Evolutionary conservation across 2,329 filamentous ascomycete genomes (phyloP), one percentile per base, ranked within the genome.

Genomic region (Alternaria sp.): DNA sequence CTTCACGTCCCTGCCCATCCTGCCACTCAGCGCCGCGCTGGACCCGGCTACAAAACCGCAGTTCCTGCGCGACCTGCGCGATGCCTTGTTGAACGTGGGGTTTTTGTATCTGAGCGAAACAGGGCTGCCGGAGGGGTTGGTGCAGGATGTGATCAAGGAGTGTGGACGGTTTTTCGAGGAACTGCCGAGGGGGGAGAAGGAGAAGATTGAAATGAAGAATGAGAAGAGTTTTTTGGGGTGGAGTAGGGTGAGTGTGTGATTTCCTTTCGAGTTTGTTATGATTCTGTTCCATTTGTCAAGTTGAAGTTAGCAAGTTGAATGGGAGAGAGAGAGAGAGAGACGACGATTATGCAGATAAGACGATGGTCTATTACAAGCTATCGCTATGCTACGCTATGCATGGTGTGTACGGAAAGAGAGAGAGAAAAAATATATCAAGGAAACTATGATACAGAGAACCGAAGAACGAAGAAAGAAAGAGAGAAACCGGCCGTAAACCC

Each of bases 51-150:
- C 91, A 0, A 96, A 96, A 80, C 86, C 91, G 3, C 82, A 81
- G 30, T 96, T 97, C 72, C 86, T 96, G 0, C 79, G 83, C 1
- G 84, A 92, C 57, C 85, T 97, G 30, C 90, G 91, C 15, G 84
- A 91, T 79, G 92, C 92, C 0, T 82, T 97, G 30, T 87, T 97
- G 72, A 91, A 95, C 77, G 91, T 96, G n/a, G 93, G 93, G 2
- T 97, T 97, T 74, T 79, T 96, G 21, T 97, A 97, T 74, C 86
- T 97, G 65, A 90, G 90, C 75, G 93, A 96, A 74, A 90, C 92
- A 21, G 77, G 77, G 7, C 47, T 78, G 54, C 84, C 90, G 6
- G 86, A 90, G 15, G 82, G 86, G 43, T 81, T 95, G 56, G 88
- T 91, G 70, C 74, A 86, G 23, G 80, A 86, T 65, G 91, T 95